Base-by-base conservation (phyloP, 805 yeast species). In the Wickerhamiella bombiphila region DNA sequence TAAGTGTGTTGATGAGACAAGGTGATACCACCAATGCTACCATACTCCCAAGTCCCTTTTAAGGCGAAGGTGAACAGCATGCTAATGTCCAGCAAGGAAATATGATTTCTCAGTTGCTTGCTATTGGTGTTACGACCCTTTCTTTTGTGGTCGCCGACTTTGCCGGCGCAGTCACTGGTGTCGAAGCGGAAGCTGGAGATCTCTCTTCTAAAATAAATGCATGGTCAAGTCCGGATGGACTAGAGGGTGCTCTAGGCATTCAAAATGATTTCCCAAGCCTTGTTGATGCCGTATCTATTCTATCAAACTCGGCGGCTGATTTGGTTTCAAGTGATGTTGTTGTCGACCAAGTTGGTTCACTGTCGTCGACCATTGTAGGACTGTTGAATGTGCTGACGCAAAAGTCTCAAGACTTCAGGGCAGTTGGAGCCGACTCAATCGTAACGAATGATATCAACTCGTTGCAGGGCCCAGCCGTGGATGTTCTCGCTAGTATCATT, bases 371-470 rank as follows among this genome's bases (percentile, higher is more conserved):
- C 22, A 43, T 48, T 17, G 24, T 24, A 26, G 22, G 35, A 18
- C 43, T 51, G 3, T 41, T 50, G 22, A 22, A 32, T 18, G 48
- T 42, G 34, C 41, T 49, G 18, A 37, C 39, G 28, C 33, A 34
- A 37, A 50, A 51, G 46, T 44, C 48, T 22, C 16, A 40, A 26
- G 53, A 41, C 38, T 42, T 52, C 31, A 29, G n/a, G 16, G 20
- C 38, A 14, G 51, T 44, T 22, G 53, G 54, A 17, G 47, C 52
- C 40, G 30, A 39, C 19, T 7, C 37, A 21, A 49, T 51, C 37
- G 53, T 51, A 33, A 32, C 29, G 15, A 42, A 44, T 29, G 54
- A 50, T 41, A 37, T 51, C 28, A 34, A 34, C 18, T 39, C 40
- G 15, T 36, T 50, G 20, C 36, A 37, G 22, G 40, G 38, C 25